Evolutionary conservation across 805 yeast genomes (phyloP), one percentile per base, ranked within the genome.

Genomic region (Clavispora fructus): DNA sequence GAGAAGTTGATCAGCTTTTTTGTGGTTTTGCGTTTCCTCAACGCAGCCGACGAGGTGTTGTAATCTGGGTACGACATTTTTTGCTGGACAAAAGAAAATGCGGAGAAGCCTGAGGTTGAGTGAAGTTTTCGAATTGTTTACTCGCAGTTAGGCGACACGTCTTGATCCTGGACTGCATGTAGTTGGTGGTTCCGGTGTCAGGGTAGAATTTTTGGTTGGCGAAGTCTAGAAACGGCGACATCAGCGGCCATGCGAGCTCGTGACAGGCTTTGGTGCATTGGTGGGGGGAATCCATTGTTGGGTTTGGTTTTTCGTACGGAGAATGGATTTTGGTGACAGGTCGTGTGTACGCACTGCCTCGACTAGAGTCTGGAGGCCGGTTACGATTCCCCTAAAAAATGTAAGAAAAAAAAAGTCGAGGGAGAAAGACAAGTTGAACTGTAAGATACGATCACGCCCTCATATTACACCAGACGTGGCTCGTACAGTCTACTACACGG

Each of bases 1-100:
- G 95, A 85, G 73, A 90, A 88, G 60, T 87, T 87, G 69, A 87
- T 81, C 30, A 90, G 86, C 67, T 87, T 85, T 67, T 87, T 88
- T 65, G 87, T 71, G 42, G 83, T 85, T 71, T 87, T 87, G 63
- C 87, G 80, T 69, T 87, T 87, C 45, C 77, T 66, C 53, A 72
- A 64, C 13, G 74, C 74, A 12, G 74, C 58, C 30, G 74, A 68
- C 25, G 70, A 62, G 11, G 65, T 62, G 52, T 65, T 49, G 45
- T 50, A 54, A 31, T 54, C 58, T 32, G 53, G 45, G 38, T 30
- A 41, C 19, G 43, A 41, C 56, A 54, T 54, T 28, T 25, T 29
- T 43, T 39, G 41, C 6, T 26, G 26, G 30, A 14, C 17, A 13
- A 37, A 10, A 25, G 10, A 9, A 23, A 25, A 23, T 23, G 14